Evolutionary conservation across 129 eudicot genomes (phyloP).

Genomic region (Flaveria bidentis): DNA sequence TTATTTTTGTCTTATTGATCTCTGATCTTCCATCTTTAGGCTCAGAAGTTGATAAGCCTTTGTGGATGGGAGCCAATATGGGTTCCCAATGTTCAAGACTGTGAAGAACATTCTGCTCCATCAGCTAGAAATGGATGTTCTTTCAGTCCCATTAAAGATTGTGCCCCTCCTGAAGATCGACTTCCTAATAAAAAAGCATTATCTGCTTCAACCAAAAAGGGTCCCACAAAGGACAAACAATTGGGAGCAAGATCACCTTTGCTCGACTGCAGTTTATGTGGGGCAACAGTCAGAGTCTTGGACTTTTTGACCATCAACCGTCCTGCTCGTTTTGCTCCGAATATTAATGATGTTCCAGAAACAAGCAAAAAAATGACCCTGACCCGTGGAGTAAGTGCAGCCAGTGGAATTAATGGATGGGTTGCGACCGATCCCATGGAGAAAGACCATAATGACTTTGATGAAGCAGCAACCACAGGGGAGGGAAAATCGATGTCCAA

Average conservation of each 20-base stretch:
- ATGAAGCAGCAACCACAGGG: constrained; percentile 68
- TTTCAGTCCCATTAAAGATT: constrained; percentile 51
- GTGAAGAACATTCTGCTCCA: constrained; percentile 95
- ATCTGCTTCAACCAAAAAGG: constrained; percentile 49
- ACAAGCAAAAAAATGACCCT: constrained; percentile 69
- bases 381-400: constrained; percentile 89
- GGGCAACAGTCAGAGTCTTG: constrained; percentile 86
- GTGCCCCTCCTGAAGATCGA: constrained; percentile 37
- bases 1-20: not conserved
- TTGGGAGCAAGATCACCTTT: constrained; percentile 69
- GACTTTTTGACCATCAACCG: constrained; percentile 77
- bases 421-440: constrained; percentile 61
- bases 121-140: constrained; percentile 82
- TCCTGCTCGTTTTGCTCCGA: constrained; percentile 69
- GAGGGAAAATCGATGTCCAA: constrained; percentile 68
- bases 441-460: constrained; percentile 59
- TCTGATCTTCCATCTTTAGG: constrained; percentile 37
- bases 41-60: constrained; percentile 85
- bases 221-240: constrained; percentile 39
- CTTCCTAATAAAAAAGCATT: constrained; percentile 64
- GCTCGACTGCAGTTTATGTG: constrained; percentile 91
- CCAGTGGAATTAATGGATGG: constrained; percentile 94
- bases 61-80: constrained; percentile 98
- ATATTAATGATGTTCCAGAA: constrained; percentile 67
- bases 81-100: constrained; percentile 82